phyloP scores from a whole-genome alignment of 345 rosid species.

The Gossypioides kirkii region DNA sequence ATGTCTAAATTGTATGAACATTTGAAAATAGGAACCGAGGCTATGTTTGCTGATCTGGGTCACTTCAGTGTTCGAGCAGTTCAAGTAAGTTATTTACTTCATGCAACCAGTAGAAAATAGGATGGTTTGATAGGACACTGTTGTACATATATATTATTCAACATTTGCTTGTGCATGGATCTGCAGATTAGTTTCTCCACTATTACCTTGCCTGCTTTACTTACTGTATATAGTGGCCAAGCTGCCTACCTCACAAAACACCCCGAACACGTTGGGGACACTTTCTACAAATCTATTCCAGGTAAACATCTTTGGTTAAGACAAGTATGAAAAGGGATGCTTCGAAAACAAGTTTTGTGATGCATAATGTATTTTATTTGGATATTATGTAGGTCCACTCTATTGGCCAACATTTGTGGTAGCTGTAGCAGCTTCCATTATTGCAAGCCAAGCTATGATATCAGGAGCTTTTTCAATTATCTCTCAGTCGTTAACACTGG shows the following conservation, averaged over 20 bases:
- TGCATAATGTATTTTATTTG: not conserved
- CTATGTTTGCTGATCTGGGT: conserved; percentile 86
- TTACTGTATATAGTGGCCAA: conserved; percentile 46
- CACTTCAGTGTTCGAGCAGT: conserved; percentile 72
- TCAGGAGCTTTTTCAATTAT: conserved; percentile 65
- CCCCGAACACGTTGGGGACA: conserved; percentile 30
- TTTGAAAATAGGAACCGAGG: conserved; percentile 53
- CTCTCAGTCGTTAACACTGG: conserved; percentile 53
- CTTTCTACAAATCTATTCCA: conserved; percentile 63
- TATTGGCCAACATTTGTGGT: conserved; percentile 82
- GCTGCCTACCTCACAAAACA: conserved; percentile 53
- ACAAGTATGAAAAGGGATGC: not conserved
- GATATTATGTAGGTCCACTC: conserved; percentile 43
- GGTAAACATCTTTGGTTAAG: conserved; percentile 20
- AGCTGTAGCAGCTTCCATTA: conserved; percentile 69
- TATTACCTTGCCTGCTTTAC: conserved; percentile 37
- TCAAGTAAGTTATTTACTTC: conserved; percentile 33
- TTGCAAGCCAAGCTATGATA: conserved; percentile 88
- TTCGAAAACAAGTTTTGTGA: not conserved
- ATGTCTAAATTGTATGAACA: not conserved
- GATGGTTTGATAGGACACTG: not conserved
- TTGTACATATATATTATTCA: too few relatives aligned
- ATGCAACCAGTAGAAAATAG: not conserved
- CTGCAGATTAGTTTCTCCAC: conserved; percentile 68
- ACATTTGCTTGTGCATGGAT: not conserved